These are phyloP conservation scores for Phytophthora citrophthora DNA, from an alignment of 352 stramenopile genomes.

Conservation along the genomic window DNA sequence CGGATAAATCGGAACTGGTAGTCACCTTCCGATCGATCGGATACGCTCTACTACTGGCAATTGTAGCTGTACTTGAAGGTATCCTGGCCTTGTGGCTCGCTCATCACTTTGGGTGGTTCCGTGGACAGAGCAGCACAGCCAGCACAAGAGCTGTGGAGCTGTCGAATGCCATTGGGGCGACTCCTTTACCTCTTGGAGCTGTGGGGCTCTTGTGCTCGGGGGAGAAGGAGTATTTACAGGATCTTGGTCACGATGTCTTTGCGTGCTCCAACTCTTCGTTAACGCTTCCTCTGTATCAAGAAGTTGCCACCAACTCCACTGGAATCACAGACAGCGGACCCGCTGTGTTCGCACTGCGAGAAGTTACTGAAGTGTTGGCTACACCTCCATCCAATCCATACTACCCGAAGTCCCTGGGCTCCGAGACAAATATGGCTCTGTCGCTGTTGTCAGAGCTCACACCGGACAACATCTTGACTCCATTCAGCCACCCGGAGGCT, in stretches of 20 bases:
- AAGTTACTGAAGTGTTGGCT: conserved; percentile 34
- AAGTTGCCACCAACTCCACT: conserved; percentile 30
- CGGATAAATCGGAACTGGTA: conserved; percentile 37
- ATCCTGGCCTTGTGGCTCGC: conserved; percentile 40
- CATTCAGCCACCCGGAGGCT: not conserved
- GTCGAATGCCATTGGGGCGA: conserved; percentile 25
- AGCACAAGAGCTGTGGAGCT: conserved; percentile 10
- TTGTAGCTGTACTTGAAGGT: conserved; percentile 44
- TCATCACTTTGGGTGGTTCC: conserved; percentile 37
- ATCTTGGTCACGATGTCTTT: conserved; percentile 33
- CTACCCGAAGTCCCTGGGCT: conserved; percentile 31
- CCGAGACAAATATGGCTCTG: conserved; percentile 4
- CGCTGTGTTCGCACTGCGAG: conserved; percentile 41
- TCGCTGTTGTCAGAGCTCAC: conserved; percentile 19
- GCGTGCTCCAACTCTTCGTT: conserved; percentile 55
- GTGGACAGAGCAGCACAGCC: conserved; percentile 2
- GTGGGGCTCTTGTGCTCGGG: conserved; percentile 46
- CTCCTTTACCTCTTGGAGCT: conserved; percentile 31
- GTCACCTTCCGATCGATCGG: conserved; percentile 44
- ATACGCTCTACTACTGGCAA: conserved; percentile 40
- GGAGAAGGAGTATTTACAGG: conserved; percentile 47
- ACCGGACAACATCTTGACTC: conserved; percentile 11
- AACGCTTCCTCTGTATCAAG: conserved; percentile 40
- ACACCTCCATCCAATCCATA: conserved; percentile 18
- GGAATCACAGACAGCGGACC: conserved; percentile 19